Evolutionary conservation across 805 yeast species (phyloP).

Genomic region (Sugiyamaella valdiviana): DNA sequence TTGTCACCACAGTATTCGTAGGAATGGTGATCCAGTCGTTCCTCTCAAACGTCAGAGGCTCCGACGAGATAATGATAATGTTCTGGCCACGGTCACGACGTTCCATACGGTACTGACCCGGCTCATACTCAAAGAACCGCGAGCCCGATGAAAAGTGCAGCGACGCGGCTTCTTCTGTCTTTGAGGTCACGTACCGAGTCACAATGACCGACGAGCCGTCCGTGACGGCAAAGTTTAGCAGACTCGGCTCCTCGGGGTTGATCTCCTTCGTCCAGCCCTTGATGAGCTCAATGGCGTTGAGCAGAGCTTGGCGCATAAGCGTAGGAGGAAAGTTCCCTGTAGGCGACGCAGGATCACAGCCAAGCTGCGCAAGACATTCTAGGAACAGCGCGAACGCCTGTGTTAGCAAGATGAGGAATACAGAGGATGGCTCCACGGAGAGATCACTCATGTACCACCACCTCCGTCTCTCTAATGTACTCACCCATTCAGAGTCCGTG

Average conservation of each 20-base stretch:
- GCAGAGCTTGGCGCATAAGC: slow-evolving; percentile 59
- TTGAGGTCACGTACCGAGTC: slow-evolving; percentile 80
- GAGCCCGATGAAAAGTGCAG: slow-evolving; percentile 92
- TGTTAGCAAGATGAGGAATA: background rate
- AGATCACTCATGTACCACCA: background rate
- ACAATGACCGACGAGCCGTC: slow-evolving; percentile 86
- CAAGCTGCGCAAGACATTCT: slow-evolving; percentile 69
- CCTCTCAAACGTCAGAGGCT: slow-evolving; percentile 92
- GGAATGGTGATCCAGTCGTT: slow-evolving; percentile 98
- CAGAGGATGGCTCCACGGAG: too few relatives aligned
- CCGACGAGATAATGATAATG: slow-evolving; percentile 94
- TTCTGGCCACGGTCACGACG: slow-evolving; percentile 87
- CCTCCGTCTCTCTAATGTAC: too few relatives aligned
- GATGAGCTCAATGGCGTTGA: slow-evolving; percentile 65
- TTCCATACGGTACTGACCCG: slow-evolving; percentile 92
- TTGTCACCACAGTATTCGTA: slow-evolving; percentile 77
- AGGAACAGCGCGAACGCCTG: slow-evolving; percentile 72
- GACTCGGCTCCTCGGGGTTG: slow-evolving; percentile 61
- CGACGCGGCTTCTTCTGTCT: slow-evolving; percentile 93
- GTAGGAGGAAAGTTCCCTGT: slow-evolving; percentile 45
- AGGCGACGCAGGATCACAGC: slow-evolving; percentile 58
- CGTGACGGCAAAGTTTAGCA: slow-evolving; percentile 89
- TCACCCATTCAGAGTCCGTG: slow-evolving; percentile 85
- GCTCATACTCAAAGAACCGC: slow-evolving; percentile 79
- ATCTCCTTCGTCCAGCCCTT: slow-evolving; percentile 73